Evolutionary conservation across 352 stramenopile species (phyloP), one percentile per base, ranked within the genome.

Genomic region (Blastocystis sp.): DNA sequence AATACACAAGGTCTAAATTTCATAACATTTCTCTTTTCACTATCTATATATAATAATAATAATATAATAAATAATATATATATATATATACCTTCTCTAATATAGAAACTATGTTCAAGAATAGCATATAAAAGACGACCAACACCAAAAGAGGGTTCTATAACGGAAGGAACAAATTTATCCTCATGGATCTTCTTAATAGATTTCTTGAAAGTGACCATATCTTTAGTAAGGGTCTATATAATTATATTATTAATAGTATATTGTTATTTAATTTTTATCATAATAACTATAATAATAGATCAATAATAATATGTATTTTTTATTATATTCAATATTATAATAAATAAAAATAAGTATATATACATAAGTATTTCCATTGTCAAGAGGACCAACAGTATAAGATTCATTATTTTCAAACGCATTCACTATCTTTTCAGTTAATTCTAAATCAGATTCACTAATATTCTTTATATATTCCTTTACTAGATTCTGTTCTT

Each of bases 91-190:
- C 75, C 80, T 64, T 94, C 82, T 55, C 91, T 77, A 52, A 84
- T 76, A 59, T 85, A 94, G 68, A 96, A 98, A 48, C 82, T 93
- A 78, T 98, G 90, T 72, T 98, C 89, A 46, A 98, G 82, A 16
- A 98, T 73, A 13, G 88, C 87, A 58, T 94, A 94, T 28, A 98
- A 71, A 57, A 98, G 82, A 52, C 90, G 84, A 44, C 89, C 90
- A 56, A 98, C 94, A 55, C 91, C 91, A 69, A 96, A 98, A 23
- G 88, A 96, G 19, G 90, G 90, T 74, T 98, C 90, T 67, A 98
- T 95, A 30, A 98, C 89, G 65, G 79, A 94, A 40, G 89, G 91
- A 65, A 89, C 93, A 67, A 93, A 98, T 73, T 96, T 95, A 64
- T 91, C 78, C 34, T 70, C 64, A 56, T 86, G 82, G 45, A 96